Percentiles rank a stretch among this genome's conserved stretches.
Evolutionary conservation across 2,329 filamentous ascomycete genomes (phyloP).

Genomic region (Stromatinia cepivora): DNA sequence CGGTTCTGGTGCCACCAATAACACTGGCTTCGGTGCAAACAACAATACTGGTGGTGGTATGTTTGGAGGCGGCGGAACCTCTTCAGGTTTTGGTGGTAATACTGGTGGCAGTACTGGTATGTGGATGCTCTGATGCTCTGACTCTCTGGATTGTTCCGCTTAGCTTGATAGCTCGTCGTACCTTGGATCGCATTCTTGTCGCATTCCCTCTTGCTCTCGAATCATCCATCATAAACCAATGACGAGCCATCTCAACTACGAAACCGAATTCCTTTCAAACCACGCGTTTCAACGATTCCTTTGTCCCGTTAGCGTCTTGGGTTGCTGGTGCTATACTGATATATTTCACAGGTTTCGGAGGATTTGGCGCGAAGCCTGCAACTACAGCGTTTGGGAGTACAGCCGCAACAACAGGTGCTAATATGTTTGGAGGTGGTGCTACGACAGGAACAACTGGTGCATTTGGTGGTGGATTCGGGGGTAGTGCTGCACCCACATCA

Average conservation of each 20-base stretch:
- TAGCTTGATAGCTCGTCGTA: conserved; percentile 27
- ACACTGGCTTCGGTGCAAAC: conserved; percentile 44
- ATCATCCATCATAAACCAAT: conserved; percentile 8
- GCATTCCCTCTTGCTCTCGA: conserved; percentile 19
- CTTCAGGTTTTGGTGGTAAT: conserved; percentile 40
- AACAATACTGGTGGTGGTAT: conserved; percentile 43
- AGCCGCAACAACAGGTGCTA: conserved; percentile 46
- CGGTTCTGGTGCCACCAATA: conserved; percentile 42
- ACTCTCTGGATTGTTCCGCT: conserved; percentile 31
- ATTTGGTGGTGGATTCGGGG: conserved; percentile 32
- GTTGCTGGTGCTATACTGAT: conserved; percentile 28
- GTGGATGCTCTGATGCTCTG: conserved; percentile 37
- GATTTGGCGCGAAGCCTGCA: conserved; percentile 43
- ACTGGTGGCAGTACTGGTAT: conserved; percentile 42
- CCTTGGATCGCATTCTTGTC: conserved; percentile 22
- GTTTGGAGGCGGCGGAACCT: conserved; percentile 40
- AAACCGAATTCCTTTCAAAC: background rate
- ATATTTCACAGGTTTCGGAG: conserved; percentile 47
- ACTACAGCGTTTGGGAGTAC: conserved; percentile 48
- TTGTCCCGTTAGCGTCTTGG: background rate
- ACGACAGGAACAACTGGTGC: conserved; percentile 37
- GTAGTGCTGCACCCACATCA: conserved; percentile 27
- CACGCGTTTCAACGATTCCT: conserved; percentile 2
- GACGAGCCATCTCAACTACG: background rate
- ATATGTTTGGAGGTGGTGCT: conserved; percentile 52